Evolutionary conservation across 192 early-diverging fungal species (phyloP).

Genomic region (Coemansia brasiliensis): DNA sequence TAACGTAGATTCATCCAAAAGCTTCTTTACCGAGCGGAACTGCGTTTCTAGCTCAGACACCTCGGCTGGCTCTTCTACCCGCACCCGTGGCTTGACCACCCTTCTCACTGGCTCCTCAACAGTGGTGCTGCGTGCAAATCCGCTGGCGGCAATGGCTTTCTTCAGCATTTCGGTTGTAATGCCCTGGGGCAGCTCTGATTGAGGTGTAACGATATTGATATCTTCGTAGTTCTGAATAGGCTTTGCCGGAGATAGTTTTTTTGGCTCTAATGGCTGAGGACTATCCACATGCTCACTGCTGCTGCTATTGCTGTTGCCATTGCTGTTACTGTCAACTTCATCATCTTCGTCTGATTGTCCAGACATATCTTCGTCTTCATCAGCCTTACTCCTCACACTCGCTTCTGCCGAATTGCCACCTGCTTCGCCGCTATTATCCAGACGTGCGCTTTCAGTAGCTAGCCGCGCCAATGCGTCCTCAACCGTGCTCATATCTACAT

Average conservation of each 20-base stretch:
- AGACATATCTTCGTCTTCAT: not conserved
- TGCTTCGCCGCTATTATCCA: not conserved
- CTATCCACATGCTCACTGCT: not conserved
- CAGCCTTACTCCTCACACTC: not conserved
- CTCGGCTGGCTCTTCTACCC: conserved; percentile 41
- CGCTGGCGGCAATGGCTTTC: conserved; percentile 47
- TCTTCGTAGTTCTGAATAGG: conserved; percentile 21
- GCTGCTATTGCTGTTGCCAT: not conserved
- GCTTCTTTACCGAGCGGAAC: conserved; percentile 44
- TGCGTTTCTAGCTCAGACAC: conserved; percentile 52
- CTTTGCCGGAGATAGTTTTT: not conserved
- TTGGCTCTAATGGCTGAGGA: no score
- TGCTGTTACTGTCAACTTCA: conserved; percentile 3
- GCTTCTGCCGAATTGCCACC: not conserved
- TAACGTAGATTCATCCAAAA: conserved; percentile 50
- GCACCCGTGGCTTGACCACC: conserved; percentile 32
- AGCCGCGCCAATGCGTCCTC: conserved; percentile 52
- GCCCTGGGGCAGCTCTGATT: conserved; percentile 39
- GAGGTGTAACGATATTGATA: conserved; percentile 40
- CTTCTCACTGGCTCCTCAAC: conserved; percentile 20
- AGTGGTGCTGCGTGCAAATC: conserved; percentile 50
- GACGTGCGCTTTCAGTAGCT: conserved; percentile 2
- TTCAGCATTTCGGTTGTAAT: conserved; percentile 55
- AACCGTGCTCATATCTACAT: conserved; percentile 37
- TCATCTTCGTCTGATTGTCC: not conserved